These are phyloP conservation scores for Daphne laureola DNA, from an alignment of 441 rosid species.

Conservation along the genomic window DNA sequence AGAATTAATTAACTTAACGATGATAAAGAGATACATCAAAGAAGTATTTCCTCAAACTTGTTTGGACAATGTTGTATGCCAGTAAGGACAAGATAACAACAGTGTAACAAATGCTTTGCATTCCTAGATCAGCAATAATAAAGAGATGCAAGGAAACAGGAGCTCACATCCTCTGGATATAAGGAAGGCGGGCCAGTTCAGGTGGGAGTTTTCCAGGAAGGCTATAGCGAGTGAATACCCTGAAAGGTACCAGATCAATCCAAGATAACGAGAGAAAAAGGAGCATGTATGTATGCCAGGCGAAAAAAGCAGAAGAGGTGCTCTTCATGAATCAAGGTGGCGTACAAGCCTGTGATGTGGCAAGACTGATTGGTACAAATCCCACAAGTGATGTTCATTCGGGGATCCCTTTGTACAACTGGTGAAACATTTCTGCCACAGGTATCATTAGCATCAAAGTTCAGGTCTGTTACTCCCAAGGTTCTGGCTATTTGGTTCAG, in stretches of 20 bases:
- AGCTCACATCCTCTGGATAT: slow-evolving; percentile 35
- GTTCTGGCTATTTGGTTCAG: slow-evolving; percentile 26
- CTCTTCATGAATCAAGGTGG: background rate
- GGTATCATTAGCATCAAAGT: slow-evolving; percentile 17
- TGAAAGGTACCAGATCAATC: slow-evolving; percentile 12
- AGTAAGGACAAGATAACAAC: slow-evolving; percentile 3
- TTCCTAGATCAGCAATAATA: slow-evolving; percentile 13
- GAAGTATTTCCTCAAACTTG: background rate
- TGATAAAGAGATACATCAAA: background rate
- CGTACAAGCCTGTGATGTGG: slow-evolving; percentile 29
- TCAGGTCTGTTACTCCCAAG: slow-evolving; percentile 28
- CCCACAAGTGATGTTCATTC: slow-evolving; percentile 23
- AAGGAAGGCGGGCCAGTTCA: slow-evolving; percentile 29
- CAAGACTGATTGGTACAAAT: slow-evolving; percentile 11
- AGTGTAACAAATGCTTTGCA: background rate
- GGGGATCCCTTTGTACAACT: background rate
- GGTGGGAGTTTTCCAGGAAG: slow-evolving; percentile 47
- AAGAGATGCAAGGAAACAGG: background rate
- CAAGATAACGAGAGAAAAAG: background rate
- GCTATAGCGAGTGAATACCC: slow-evolving; percentile 28
- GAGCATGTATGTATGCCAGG: no score
- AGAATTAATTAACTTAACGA: background rate
- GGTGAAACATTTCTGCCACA: slow-evolving; percentile 17
- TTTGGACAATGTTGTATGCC: background rate
- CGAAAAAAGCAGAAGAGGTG: no score